phyloP scores from a whole-genome alignment of 441 rosid species.

The Euphorbia celastroides region DNA sequence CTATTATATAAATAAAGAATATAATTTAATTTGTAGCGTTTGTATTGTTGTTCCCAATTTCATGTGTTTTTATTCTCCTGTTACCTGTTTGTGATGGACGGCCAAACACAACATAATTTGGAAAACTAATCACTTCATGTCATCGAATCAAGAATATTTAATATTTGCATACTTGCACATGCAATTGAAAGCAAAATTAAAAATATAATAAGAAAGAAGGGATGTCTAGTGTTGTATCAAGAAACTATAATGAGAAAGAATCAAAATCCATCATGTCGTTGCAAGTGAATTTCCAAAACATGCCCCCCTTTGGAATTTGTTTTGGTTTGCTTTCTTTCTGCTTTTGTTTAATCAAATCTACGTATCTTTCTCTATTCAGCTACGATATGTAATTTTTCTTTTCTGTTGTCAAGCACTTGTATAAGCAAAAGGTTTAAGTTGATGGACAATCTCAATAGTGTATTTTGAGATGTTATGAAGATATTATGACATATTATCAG shows the following conservation, averaged over 20 bases:
- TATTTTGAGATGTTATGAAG: too few relatives aligned
- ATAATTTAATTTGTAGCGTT: neutral
- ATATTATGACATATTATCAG: too few relatives aligned
- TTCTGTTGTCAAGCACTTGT: too few relatives aligned
- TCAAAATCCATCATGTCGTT: constrained; percentile 8
- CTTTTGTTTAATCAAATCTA: neutral
- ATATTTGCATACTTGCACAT: too few relatives aligned
- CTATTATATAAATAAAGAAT: neutral
- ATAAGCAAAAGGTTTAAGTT: too few relatives aligned
- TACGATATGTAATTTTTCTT: too few relatives aligned
- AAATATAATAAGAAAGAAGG: neutral
- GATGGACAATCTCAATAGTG: too few relatives aligned
- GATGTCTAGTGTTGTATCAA: too few relatives aligned
- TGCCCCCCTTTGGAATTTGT: constrained; percentile 16
- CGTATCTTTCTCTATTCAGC: too few relatives aligned
- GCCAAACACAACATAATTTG: constrained; percentile 6
- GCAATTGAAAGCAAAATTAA: too few relatives aligned
- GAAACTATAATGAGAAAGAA: neutral
- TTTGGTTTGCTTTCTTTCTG: neutral
- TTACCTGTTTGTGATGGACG: constrained; percentile 16
- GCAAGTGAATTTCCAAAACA: constrained; percentile 21
- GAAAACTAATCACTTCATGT: neutral
- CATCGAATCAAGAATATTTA: constrained; percentile 12
- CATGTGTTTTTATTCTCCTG: constrained; percentile 8
- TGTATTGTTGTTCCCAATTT: neutral